Evolutionary conservation across 1,284 basidiomycete species (phyloP).

Genomic region (Flammula alnicola): DNA sequence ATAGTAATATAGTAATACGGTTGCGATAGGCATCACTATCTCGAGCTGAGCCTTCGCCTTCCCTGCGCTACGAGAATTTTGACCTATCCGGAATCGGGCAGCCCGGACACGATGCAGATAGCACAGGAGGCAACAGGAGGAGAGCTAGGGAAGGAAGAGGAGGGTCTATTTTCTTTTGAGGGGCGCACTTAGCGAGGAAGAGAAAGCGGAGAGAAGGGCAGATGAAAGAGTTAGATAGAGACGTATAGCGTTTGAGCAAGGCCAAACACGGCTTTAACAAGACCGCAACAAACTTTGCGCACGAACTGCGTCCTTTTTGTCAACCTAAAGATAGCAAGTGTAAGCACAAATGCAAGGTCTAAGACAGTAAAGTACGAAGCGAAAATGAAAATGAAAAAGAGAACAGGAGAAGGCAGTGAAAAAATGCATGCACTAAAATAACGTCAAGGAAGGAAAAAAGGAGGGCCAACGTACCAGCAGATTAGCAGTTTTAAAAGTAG

Average conservation of each 20-base stretch:
- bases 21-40: too few relatives aligned
- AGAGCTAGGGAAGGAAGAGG: not conserved
- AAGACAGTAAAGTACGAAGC: not conserved
- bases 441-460: slow-evolving; percentile 1
- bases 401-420: not conserved
- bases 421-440: not conserved
- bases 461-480: slow-evolving; percentile 55
- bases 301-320: slow-evolving; percentile 47
- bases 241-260: not conserved
- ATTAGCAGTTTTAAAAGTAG: slow-evolving; percentile 85
- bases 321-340: slow-evolving; percentile 37
- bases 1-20: too few relatives aligned
- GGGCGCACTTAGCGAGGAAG: not conserved
- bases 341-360: not conserved
- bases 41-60: too few relatives aligned
- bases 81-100: too few relatives aligned
- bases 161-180: not conserved
- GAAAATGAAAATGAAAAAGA: not conserved
- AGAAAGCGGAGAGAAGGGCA: not conserved
- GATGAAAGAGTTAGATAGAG: not conserved
- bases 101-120: too few relatives aligned
- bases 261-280: slow-evolving; percentile 32
- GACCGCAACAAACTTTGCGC: slow-evolving; percentile 48
- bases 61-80: too few relatives aligned
- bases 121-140: too few relatives aligned